Evolutionary conservation across 768 basidiomycete species (phyloP).

Genomic region (Psilocybe subaeruginosa): DNA sequence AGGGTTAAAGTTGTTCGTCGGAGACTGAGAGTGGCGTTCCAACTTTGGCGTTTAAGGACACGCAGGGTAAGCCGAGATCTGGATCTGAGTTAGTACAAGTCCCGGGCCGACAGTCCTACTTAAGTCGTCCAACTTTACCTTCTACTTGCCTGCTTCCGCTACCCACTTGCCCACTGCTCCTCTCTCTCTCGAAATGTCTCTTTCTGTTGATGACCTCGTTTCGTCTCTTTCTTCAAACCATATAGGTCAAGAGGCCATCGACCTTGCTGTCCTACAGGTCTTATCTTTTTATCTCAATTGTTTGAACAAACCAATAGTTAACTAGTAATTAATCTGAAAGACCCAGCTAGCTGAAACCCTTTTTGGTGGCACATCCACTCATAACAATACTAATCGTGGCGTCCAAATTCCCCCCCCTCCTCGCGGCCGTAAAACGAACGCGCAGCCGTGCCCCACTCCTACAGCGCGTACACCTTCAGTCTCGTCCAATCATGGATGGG

Average conservation of each 20-base stretch:
- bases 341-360: constrained; percentile 11
- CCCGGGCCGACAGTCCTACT: background rate
- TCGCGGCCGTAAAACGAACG: background rate
- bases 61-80: constrained; percentile 6
- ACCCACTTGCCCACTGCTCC: background rate
- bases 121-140: background rate
- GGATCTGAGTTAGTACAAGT: background rate
- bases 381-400: background rate
- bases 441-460: constrained; percentile 9
- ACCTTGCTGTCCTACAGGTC: constrained; percentile 13
- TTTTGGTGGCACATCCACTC: background rate
- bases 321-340: background rate
- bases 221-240: constrained; percentile 16
- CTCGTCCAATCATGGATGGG: background rate
- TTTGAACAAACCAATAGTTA: background rate
- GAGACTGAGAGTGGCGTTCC: background rate
- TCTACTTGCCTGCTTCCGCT: background rate
- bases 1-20: background rate
- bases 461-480: constrained; percentile 8
- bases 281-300: background rate
- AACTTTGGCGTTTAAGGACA: no score
- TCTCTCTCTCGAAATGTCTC: background rate
- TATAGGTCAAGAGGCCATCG: constrained; percentile 15
- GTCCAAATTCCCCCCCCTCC: background rate
- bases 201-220: constrained; percentile 16